Percentiles rank a stretch among this genome's conserved stretches.
phyloP scores from a whole-genome alignment of 116 monocot species.

The Posidonia oceanica region DNA sequence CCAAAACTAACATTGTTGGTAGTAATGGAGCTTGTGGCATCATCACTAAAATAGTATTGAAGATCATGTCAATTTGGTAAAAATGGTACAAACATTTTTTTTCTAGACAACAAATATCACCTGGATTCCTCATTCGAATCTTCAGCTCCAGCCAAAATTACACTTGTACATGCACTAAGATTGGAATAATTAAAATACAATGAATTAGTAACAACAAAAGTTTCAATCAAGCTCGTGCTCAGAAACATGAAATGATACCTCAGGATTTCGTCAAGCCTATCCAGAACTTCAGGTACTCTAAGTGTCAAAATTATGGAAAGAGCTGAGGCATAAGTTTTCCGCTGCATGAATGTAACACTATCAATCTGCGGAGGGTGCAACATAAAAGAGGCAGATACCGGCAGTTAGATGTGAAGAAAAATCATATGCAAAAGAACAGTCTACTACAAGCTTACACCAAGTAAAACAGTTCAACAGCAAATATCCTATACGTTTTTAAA shows the following conservation, averaged over 20 bases:
- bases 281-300: slow-evolving; percentile 76
- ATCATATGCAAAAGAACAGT: too few relatives aligned
- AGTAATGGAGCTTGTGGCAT: slow-evolving; percentile 43
- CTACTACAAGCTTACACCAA: too few relatives aligned
- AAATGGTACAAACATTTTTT: background rate
- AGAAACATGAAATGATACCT: slow-evolving; percentile 32
- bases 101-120: slow-evolving; percentile 14
- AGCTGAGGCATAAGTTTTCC: slow-evolving; percentile 73
- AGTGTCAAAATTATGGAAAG: slow-evolving; percentile 81
- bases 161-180: slow-evolving; percentile 74
- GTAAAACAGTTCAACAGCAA: too few relatives aligned
- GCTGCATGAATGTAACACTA: slow-evolving; percentile 47
- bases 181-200: background rate
- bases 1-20: slow-evolving; percentile 28
- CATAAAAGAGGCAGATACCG: too few relatives aligned
- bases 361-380: slow-evolving; percentile 47
- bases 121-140: slow-evolving; percentile 69
- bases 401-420: too few relatives aligned
- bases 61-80: background rate
- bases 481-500: too few relatives aligned
- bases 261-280: slow-evolving; percentile 88
- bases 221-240: background rate
- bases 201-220: background rate
- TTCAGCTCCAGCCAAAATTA: slow-evolving; percentile 60
- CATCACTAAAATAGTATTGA: slow-evolving; percentile 18